Evolutionary conservation across 441 rosid genomes (phyloP), one percentile per base, ranked within the genome.

Genomic region (Brassica hybrid): DNA sequence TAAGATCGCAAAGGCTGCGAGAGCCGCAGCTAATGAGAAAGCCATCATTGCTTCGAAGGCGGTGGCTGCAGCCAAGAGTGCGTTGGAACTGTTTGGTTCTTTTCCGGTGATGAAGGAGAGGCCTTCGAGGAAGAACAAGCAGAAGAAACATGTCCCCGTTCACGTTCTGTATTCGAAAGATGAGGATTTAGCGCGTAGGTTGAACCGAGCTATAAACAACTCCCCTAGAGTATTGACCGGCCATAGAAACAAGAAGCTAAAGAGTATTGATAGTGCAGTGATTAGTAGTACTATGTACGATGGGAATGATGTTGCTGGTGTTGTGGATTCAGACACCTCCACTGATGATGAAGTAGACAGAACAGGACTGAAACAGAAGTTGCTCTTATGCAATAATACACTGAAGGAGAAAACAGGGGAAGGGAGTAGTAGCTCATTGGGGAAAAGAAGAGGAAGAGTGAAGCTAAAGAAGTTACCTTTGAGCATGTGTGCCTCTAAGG

Each of bases 91-190:
- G 78, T 88, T 91, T 27, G 89, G 90, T 18, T 77, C 88, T 45
- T 88, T 93, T 74, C 79, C 79, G 71, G 23, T 18, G n/a, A 66
- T 30, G 6, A 69, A 79, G 19, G 82, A 74, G 71, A 64, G 1
- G 50, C 60, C 81, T 60, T 60, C 61, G 0, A 78, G 78, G 81
- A 94, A 83, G 86, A 92, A 85, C 58, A 92, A 89, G 90, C 83
- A 85, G 77, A 93, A 91, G 90, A 95, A 90, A 88, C 98, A 95
- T 79, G 98, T 93, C 10, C 94, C 93, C 1, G 94, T 93, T 75
- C 93, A 93, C 79, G 87, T 85, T 62, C 69, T 94, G 85, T 93
- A 93, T 87, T 85, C 88, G 34, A 92, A 86, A 75, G 83, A 95
- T 72, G 97, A 91, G 75, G 94, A 87, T 64, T 81, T 95, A 52